phyloP scores from a whole-genome alignment of 768 basidiomycete genomes.

The Trametes coccinea region DNA sequence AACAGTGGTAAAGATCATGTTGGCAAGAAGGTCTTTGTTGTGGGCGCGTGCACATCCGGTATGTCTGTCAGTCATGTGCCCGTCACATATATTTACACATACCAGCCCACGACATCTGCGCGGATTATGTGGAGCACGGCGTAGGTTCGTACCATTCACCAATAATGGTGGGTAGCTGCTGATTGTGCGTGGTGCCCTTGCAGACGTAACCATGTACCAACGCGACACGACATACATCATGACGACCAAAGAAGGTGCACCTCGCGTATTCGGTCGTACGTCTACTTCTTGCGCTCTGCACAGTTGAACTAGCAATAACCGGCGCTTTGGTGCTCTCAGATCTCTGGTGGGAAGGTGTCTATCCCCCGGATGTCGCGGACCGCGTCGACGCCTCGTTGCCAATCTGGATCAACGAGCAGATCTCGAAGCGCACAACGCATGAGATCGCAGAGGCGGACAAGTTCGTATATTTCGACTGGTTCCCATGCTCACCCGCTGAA shows the following conservation, averaged over 20 bases:
- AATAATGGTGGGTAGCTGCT: background rate
- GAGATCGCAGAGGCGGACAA: conserved; percentile 37
- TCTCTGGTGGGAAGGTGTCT: conserved; percentile 47
- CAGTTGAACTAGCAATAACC: background rate
- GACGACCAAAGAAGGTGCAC: conserved; percentile 40
- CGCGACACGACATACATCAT: conserved; percentile 52
- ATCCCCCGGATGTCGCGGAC: conserved; percentile 55
- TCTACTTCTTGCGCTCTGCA: background rate
- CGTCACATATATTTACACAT: too few relatives aligned
- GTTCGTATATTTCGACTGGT: conserved; percentile 7
- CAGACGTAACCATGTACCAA: conserved; percentile 62
- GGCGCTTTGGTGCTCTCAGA: conserved; percentile 20
- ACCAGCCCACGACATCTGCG: conserved; percentile 49
- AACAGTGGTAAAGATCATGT: conserved; percentile 53
- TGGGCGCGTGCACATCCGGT: conserved; percentile 68
- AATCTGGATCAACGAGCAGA: conserved; percentile 32
- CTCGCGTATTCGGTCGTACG: conserved; percentile 33
- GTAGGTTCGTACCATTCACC: conserved; percentile 38
- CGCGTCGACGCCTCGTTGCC: conserved; percentile 52
- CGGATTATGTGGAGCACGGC: conserved; percentile 46
- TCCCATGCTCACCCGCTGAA: too few relatives aligned
- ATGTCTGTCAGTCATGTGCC: too few relatives aligned
- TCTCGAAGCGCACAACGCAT: conserved; percentile 32
- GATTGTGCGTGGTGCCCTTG: background rate
- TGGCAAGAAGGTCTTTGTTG: conserved; percentile 71